phyloP scores from a whole-genome alignment of 805 yeast genomes.

The Candida sonorensis region DNA sequence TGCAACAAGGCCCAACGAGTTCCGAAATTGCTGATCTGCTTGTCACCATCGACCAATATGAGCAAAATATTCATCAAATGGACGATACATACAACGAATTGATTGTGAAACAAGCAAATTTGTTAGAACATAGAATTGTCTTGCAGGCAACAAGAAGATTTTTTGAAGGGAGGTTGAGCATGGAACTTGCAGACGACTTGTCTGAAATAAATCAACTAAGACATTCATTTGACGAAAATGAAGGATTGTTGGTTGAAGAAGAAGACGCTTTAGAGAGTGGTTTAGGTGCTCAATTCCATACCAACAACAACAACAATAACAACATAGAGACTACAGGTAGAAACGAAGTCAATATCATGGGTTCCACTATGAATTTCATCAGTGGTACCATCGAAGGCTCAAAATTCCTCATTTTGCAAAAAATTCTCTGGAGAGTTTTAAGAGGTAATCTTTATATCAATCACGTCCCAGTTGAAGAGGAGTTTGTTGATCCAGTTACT shows the following conservation, averaged over 20 bases:
- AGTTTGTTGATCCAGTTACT: constrained; percentile 52
- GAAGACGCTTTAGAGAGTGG: constrained; percentile 17
- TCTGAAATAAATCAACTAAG: constrained; percentile 21
- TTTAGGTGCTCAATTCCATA: too few species aligned
- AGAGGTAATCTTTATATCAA: constrained; percentile 87
- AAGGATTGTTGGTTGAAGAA: constrained; percentile 20
- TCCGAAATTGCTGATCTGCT: constrained; percentile 69
- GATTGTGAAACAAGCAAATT: constrained; percentile 45
- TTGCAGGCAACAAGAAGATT: constrained; percentile 29
- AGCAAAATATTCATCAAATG: constrained; percentile 64
- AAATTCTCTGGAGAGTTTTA: constrained; percentile 84
- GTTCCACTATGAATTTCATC: constrained; percentile 41
- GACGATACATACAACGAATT: constrained; percentile 62
- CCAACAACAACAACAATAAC: too few species aligned
- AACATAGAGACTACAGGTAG: constrained; percentile 19
- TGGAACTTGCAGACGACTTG: constrained; percentile 24
- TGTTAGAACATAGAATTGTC: constrained; percentile 67
- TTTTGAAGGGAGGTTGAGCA: constrained; percentile 26
- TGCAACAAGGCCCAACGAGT: constrained; percentile 26
- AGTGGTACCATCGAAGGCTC: constrained; percentile 77
- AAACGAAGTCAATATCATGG: constrained; percentile 28
- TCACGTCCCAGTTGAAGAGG: constrained; percentile 65
- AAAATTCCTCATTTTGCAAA: constrained; percentile 65
- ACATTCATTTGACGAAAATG: constrained; percentile 20
- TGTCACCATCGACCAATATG: constrained; percentile 53